Evolutionary conservation across 805 yeast genomes (phyloP).

Genomic region (Candida coleopterorum): DNA sequence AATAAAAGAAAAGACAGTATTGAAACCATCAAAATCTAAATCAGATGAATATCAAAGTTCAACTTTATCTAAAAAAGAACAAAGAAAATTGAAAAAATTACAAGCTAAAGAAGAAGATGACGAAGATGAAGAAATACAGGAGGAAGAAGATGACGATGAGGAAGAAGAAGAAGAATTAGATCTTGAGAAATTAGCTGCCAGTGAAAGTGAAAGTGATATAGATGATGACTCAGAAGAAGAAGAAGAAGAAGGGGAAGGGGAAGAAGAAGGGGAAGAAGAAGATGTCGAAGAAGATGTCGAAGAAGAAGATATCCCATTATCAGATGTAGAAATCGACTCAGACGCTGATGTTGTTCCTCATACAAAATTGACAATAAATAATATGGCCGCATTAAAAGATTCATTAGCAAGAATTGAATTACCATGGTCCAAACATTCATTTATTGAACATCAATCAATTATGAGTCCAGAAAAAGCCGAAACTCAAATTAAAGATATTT

Average conservation of each 20-base stretch:
- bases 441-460: slow-evolving; percentile 79
- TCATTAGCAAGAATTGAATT: slow-evolving; percentile 62
- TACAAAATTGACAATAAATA: slow-evolving; percentile 84
- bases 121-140: slow-evolving; percentile 21
- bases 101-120: slow-evolving; percentile 20
- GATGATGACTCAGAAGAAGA: slow-evolving; percentile 10
- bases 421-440: slow-evolving; percentile 62
- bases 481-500: slow-evolving; percentile 72
- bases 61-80: slow-evolving; percentile 58
- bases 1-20: slow-evolving; percentile 8
- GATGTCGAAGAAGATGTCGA: slow-evolving; percentile 55
- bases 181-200: slow-evolving; percentile 46
- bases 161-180: slow-evolving; percentile 39
- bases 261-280: slow-evolving; percentile 41
- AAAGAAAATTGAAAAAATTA: slow-evolving; percentile 53
- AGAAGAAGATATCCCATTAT: slow-evolving; percentile 78
- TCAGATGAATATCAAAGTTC: slow-evolving; percentile 42
- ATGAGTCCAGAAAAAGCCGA: slow-evolving; percentile 59
- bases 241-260: slow-evolving; percentile 29
- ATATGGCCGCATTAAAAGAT: slow-evolving; percentile 74
- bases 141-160: slow-evolving; percentile 30
- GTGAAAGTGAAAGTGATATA: slow-evolving; percentile 25
- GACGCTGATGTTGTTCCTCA: slow-evolving; percentile 94
- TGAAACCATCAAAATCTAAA: slow-evolving; percentile 11
- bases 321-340: slow-evolving; percentile 88